Conservation (phyloP, 768 basidiomycete species). For the Mycena galopus region DNA sequence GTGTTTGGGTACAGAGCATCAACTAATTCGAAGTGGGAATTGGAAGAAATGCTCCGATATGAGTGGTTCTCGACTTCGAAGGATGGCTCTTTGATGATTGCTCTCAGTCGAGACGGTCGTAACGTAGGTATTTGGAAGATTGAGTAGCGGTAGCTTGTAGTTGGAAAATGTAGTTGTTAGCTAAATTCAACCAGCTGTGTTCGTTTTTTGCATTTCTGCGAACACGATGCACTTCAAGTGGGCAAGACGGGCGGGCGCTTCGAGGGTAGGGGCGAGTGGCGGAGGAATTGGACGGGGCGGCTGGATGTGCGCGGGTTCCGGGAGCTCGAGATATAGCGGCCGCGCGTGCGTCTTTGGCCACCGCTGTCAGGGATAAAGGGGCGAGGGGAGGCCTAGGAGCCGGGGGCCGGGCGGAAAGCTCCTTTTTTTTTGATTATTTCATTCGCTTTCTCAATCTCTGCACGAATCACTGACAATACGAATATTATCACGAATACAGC, state of each 20-base stretch:
- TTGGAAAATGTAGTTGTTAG: no score
- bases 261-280: slow-evolving; percentile 39
- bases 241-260: slow-evolving; percentile 78
- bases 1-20: slow-evolving; percentile 15
- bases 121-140: background rate
- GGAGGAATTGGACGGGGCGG: slow-evolving; percentile 37
- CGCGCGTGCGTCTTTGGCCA: background rate
- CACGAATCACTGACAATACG: background rate
- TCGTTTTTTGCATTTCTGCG: no score
- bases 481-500: background rate
- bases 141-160: no score
- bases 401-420: no score
- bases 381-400: no score
- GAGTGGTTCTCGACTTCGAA: background rate
- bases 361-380: background rate
- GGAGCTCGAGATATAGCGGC: slow-evolving; percentile 33
- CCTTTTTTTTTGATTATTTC: slow-evolving; percentile 8
- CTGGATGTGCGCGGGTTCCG: slow-evolving; percentile 36
- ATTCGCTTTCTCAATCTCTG: background rate
- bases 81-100: slow-evolving; percentile 7
- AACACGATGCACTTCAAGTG: no score
- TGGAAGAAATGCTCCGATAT: background rate
- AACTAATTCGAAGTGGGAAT: slow-evolving; percentile 16
- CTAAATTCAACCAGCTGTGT: no score
- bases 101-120: background rate